Percentiles rank a stretch among this genome's conserved stretches.
Evolutionary conservation across 225 moss, liverwort and hornwort genomes (phyloP).

Genomic region (Rhytidiadelphus loreus): DNA sequence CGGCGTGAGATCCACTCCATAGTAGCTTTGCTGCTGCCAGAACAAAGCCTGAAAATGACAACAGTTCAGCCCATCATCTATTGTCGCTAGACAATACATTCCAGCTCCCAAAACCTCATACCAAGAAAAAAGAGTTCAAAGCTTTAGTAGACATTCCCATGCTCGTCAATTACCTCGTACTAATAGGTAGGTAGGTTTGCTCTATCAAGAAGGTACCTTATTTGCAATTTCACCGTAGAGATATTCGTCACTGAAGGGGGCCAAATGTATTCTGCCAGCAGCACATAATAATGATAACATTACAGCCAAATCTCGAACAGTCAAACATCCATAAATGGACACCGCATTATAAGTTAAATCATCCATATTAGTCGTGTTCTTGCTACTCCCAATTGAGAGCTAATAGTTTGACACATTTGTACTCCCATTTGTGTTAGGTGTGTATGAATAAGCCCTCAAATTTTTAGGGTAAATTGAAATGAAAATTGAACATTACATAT

Average conservation of each 20-base stretch:
- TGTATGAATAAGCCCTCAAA: neutral
- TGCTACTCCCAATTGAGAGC: neutral
- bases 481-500: neutral
- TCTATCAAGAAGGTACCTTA: constrained; percentile 12
- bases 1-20: constrained; percentile 54
- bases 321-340: neutral
- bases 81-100: neutral
- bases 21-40: constrained; percentile 66
- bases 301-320: neutral
- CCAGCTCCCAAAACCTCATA: neutral
- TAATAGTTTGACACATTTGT: neutral
- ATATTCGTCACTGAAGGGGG: constrained; percentile 26
- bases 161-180: neutral
- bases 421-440: neutral
- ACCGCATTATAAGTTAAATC: no score
- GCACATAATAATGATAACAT: neutral
- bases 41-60: constrained; percentile 42
- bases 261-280: constrained; percentile 34
- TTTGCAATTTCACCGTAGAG: constrained; percentile 49
- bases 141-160: neutral
- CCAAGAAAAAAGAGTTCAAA: neutral
- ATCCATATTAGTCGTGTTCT: no score
- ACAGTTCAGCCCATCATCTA: neutral
- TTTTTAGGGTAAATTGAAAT: no score
- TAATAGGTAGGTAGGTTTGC: neutral